phyloP scores from a whole-genome alignment of 495 filamentous ascomycete species.

The Aspergillus cavernicola region DNA sequence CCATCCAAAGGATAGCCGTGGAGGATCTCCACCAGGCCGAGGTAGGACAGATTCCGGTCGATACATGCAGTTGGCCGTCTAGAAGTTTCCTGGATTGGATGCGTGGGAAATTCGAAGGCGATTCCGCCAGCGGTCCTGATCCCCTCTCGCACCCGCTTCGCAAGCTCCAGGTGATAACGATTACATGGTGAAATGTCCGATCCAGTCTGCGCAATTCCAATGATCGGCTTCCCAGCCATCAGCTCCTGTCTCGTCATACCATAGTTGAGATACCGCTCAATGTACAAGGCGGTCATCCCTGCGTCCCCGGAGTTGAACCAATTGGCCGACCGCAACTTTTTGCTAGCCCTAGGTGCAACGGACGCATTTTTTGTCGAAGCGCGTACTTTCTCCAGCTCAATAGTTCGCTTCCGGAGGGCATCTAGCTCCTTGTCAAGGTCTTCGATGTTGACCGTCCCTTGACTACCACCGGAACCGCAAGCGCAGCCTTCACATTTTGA shows the following conservation, averaged over 20 bases:
- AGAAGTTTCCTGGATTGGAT: constrained; percentile 53
- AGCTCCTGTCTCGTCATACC: constrained; percentile 52
- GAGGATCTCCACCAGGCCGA: constrained; percentile 49
- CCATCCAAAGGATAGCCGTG: constrained; percentile 52
- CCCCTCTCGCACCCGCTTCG: constrained; percentile 51
- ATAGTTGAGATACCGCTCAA: constrained; percentile 55
- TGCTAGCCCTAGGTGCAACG: constrained; percentile 16
- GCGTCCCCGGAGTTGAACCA: constrained; percentile 48
- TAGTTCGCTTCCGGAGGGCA: constrained; percentile 32
- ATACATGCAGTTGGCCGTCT: constrained; percentile 49
- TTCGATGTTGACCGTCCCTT: constrained; percentile 29
- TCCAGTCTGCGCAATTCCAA: constrained; percentile 54
- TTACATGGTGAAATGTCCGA: constrained; percentile 55
- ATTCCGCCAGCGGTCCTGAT: constrained; percentile 52
- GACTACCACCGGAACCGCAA: constrained; percentile 23
- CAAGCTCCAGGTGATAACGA: constrained; percentile 49
- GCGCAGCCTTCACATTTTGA: constrained; percentile 38
- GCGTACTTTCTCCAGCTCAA: constrained; percentile 33
- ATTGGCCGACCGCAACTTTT: constrained; percentile 41
- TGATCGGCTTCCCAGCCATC: constrained; percentile 52
- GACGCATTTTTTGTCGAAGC: constrained; percentile 21
- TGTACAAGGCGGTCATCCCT: constrained; percentile 50
- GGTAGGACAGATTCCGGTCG: constrained; percentile 52
- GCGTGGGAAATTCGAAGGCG: constrained; percentile 53
- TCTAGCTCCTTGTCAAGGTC: constrained; percentile 38